A percentile compares a stretch with the other conserved stretches of the same genome.
phyloP scores from a whole-genome alignment of 495 filamentous ascomycete genomes.

The Aspergillus affinis region DNA sequence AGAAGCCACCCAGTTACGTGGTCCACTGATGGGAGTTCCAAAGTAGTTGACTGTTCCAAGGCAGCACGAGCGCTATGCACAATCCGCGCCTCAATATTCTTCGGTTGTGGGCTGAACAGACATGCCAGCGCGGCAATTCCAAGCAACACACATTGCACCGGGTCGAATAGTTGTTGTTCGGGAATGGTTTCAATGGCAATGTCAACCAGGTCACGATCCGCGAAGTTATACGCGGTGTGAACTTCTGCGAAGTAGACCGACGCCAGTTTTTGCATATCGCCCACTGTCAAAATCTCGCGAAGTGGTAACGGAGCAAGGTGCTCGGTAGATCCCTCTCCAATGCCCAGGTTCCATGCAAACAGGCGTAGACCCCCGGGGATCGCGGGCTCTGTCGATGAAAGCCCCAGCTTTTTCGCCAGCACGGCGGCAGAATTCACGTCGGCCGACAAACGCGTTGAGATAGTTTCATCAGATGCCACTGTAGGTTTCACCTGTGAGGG shows the following conservation, averaged over 20 bases:
- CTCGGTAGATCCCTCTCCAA: constrained; percentile 16
- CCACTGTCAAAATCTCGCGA: constrained; percentile 20
- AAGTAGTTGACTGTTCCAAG: constrained; percentile 27
- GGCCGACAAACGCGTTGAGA: constrained; percentile 11
- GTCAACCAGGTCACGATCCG: constrained; percentile 26
- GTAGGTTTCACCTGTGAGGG: background rate
- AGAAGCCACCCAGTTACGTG: constrained; percentile 43
- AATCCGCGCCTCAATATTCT: constrained; percentile 23
- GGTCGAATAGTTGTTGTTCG: background rate
- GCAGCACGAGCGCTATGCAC: constrained; percentile 30
- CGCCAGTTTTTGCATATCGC: constrained; percentile 19
- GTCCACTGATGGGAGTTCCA: constrained; percentile 15
- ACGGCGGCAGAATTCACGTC: background rate
- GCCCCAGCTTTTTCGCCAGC: background rate
- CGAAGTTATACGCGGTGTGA: constrained; percentile 35
- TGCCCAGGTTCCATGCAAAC: constrained; percentile 42
- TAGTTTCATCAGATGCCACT: constrained; percentile 6
- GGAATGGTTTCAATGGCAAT: background rate
- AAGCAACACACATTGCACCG: constrained; percentile 13
- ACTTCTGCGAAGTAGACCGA: constrained; percentile 34
- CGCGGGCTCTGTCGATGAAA: background rate
- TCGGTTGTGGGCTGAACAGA: constrained; percentile 22
- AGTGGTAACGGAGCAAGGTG: constrained; percentile 8
- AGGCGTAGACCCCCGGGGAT: constrained; percentile 32
- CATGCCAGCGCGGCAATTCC: constrained; percentile 36